These are phyloP conservation scores for Simplicillium sp. DNA, from an alignment of 2,329 filamentous ascomycete genomes.

Conservation along the genomic window DNA sequence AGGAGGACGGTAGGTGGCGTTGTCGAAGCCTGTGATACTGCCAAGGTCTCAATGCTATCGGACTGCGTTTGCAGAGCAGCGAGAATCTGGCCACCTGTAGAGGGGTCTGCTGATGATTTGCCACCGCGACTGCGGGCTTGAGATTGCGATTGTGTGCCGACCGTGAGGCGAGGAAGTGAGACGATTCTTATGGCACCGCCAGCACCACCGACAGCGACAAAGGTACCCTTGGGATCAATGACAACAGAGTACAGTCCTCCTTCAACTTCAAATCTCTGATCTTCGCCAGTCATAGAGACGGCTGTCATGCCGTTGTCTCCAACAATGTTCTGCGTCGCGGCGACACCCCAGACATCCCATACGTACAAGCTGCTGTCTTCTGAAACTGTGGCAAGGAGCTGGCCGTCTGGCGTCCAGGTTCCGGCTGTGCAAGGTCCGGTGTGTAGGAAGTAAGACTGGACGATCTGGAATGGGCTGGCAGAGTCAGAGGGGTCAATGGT, in stretches of 20 bases:
- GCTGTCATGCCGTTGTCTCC: slow-evolving; percentile 53
- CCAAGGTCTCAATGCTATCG: slow-evolving; percentile 67
- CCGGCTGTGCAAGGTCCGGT: slow-evolving; percentile 80
- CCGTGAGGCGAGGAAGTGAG: slow-evolving; percentile 59
- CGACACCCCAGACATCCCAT: slow-evolving; percentile 82
- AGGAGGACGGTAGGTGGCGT: slow-evolving; percentile 44
- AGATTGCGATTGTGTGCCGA: slow-evolving; percentile 10
- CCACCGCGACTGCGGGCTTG: slow-evolving; percentile 14
- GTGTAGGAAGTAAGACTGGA: slow-evolving; percentile 89
- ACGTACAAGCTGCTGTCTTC: slow-evolving; percentile 87
- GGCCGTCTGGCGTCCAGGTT: slow-evolving; percentile 81
- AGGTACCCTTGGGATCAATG: slow-evolving; percentile 67
- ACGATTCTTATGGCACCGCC: slow-evolving; percentile 80
- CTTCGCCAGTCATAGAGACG: slow-evolving; percentile 66
- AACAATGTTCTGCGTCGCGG: slow-evolving; percentile 46
- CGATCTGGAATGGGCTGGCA: slow-evolving; percentile 60
- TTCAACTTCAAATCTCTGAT: slow-evolving; percentile 86
- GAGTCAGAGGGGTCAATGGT: slow-evolving; percentile 61
- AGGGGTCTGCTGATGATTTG: slow-evolving; percentile 25
- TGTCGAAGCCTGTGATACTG: slow-evolving; percentile 37
- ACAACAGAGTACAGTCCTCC: slow-evolving; percentile 86
- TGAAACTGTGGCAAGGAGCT: slow-evolving; percentile 75
- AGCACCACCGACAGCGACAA: slow-evolving; percentile 80
- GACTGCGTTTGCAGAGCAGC: slow-evolving; percentile 73
- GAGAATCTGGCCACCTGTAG: slow-evolving; percentile 53